Base-by-base conservation (phyloP, 2,329 filamentous ascomycete genomes). In the Scorias spongiosa region DNA sequence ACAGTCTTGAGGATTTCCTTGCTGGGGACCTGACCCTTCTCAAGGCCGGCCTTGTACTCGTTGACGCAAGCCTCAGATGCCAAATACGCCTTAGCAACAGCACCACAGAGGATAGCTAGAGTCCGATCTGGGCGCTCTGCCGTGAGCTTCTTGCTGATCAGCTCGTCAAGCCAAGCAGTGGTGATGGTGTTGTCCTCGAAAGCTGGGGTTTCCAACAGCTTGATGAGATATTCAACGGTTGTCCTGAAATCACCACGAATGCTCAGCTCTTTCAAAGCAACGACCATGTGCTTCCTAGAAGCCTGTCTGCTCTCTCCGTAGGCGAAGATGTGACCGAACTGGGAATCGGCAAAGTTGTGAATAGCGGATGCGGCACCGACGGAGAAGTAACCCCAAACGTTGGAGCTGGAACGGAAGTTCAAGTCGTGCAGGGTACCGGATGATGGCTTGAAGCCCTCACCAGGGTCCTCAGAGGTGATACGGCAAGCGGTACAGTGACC, bases 381-480 rank as follows among this genome's bases (percentile, higher is more conserved):
- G 43, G 91, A 98, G 78, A 98, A 98, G 69, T 98, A 98, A 74
- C 91, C 91, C 91, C 91, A 98, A 45, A 96, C 91, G 55, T 98
- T 98, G 50, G 91, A 96, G 64, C 87, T 94, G 71, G 84, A 93
- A 61, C 91, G 79, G 78, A 98, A 98, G 74, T 98, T 98, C 60
- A 98, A 72, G 61, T 98, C 91, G 70, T 96, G 91, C 78, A 98
- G 93, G 43, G 89, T 93, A 78, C 91, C 91, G 59, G 89, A 93
- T 39, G 91, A 98, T 46, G 91, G 91, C 76, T 98, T 98, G 79
- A 98, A 98, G 43, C 91, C 91, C 73, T 98, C 91, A 58, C 93
- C 91, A 9, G 91, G 91, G 63, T 98, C 91, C 66, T 98, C 91
- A 0, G 91, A 98, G 20, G 91, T 98, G 67, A 98, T 98, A 77